These are phyloP conservation scores for Cercospora beticola DNA, from an alignment of 2,329 filamentous ascomycete species.

Conservation along the genomic window DNA sequence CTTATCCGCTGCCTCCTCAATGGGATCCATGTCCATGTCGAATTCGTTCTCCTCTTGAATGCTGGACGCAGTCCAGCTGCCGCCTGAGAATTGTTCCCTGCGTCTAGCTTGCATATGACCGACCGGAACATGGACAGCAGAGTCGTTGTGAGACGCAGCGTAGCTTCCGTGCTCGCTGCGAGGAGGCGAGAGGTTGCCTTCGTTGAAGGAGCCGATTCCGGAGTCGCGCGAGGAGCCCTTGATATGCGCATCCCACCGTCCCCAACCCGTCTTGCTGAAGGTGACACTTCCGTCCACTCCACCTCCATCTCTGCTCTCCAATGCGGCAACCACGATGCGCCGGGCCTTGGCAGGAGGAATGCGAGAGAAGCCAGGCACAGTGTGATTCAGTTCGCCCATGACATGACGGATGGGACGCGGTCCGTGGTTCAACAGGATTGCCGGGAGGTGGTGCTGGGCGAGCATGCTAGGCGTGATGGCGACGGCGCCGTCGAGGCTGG, in stretches of 20 bases:
- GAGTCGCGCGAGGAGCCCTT: constrained; percentile 52
- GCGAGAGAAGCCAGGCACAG: constrained; percentile 85
- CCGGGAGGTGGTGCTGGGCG: constrained; percentile 84
- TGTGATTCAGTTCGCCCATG: constrained; percentile 90
- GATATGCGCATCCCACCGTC: constrained; percentile 84
- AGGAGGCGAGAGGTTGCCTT: constrained; percentile 48
- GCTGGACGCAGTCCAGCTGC: constrained; percentile 67
- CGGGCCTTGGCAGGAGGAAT: constrained; percentile 88
- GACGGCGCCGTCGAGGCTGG: constrained; percentile 68
- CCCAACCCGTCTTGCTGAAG: constrained; percentile 97
- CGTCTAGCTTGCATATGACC: constrained; percentile 28
- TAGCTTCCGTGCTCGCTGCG: constrained; percentile 49
- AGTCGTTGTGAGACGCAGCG: constrained; percentile 38
- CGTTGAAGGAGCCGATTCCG: constrained; percentile 41
- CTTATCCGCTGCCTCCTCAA: constrained; percentile 85
- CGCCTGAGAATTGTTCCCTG: constrained; percentile 45
- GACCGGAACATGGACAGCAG: constrained; percentile 35
- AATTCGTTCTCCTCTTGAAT: constrained; percentile 64
- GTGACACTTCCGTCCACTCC: constrained; percentile 68
- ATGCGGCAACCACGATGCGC: constrained; percentile 83
- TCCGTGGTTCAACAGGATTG: constrained; percentile 84
- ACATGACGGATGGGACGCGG: constrained; percentile 92
- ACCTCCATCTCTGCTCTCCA: constrained; percentile 72
- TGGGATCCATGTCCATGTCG: constrained; percentile 61
- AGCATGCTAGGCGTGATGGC: constrained; percentile 82